Conservation (phyloP, 2,329 filamentous ascomycete species). For the Sporothrix brunneoviolacea region DNA sequence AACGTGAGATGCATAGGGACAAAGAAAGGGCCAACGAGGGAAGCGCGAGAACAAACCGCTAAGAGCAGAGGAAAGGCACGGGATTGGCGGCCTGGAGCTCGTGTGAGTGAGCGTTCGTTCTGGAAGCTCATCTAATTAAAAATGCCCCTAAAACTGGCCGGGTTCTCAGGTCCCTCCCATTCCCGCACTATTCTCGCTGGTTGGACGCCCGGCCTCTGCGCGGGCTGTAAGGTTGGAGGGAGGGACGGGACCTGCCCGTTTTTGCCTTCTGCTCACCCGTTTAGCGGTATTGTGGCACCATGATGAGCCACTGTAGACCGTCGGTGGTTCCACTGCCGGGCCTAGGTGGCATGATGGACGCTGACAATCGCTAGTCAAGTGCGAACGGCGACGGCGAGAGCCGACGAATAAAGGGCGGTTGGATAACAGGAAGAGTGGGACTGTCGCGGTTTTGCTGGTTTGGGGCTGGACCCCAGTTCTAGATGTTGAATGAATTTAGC, state of each 20-base stretch:
- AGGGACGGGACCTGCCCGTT: background rate
- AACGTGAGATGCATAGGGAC: slow-evolving; percentile 12
- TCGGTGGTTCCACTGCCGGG: slow-evolving; percentile 8
- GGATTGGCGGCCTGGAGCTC: no score
- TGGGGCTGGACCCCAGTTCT: no score
- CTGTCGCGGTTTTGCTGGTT: background rate
- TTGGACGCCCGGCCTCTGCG: no score
- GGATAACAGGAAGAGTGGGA: background rate
- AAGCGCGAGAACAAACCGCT: slow-evolving; percentile 3
- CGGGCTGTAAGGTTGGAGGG: no score
- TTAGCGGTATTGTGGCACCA: slow-evolving; percentile 10
- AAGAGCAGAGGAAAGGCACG: background rate
- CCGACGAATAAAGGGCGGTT: background rate
- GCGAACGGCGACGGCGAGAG: slow-evolving; percentile 2
- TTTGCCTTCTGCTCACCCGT: background rate
- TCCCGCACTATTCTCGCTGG: no score
- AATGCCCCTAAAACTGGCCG: no score
- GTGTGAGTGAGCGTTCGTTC: no score
- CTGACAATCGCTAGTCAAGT: slow-evolving; percentile 7
- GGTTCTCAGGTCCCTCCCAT: no score
- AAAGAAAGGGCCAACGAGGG: slow-evolving; percentile 4
- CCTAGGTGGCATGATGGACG: slow-evolving; percentile 11
- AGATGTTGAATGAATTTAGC: no score
- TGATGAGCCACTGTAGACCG: background rate
- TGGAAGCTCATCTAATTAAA: no score